These are phyloP conservation scores for Zelopaecilomyces penicillatus DNA, from an alignment of 2,329 filamentous ascomycete genomes.

Conservation along the genomic window DNA sequence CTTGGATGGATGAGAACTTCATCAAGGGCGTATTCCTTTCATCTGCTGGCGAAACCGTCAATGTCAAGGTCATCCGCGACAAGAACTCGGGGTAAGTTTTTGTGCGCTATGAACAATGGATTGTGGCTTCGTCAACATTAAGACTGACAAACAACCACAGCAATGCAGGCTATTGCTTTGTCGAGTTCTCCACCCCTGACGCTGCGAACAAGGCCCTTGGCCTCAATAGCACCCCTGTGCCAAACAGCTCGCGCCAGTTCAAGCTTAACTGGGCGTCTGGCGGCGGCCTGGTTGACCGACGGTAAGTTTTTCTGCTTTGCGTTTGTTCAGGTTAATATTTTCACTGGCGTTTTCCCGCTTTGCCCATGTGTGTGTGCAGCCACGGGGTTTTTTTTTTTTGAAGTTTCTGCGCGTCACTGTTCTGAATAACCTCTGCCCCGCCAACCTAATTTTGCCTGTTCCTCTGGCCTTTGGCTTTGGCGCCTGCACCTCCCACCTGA, in stretches of 20 bases:
- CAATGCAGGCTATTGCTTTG: constrained; percentile 97
- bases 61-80: constrained; percentile 99
- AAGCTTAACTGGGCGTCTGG: constrained; percentile 99
- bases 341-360: not conserved
- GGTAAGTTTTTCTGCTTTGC: constrained; percentile 42
- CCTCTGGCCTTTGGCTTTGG: no score
- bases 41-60: constrained; percentile 86
- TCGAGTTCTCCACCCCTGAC: constrained; percentile 77
- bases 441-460: no score
- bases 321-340: not conserved
- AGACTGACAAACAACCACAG: constrained; percentile 34
- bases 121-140: no score
- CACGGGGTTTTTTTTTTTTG: not conserved
- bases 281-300: constrained; percentile 87
- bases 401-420: not conserved
- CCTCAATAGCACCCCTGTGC: constrained; percentile 81
- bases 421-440: no score
- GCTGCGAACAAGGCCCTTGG: constrained; percentile 86
- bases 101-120: not conserved
- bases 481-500: no score
- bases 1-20: constrained; percentile 99
- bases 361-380: not conserved
- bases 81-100: constrained; percentile 85
- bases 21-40: constrained; percentile 87
- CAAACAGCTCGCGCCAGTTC: constrained; percentile 90